Base-by-base conservation (phyloP, 108 stramenopile species). In the Nitzschia palea region DNA sequence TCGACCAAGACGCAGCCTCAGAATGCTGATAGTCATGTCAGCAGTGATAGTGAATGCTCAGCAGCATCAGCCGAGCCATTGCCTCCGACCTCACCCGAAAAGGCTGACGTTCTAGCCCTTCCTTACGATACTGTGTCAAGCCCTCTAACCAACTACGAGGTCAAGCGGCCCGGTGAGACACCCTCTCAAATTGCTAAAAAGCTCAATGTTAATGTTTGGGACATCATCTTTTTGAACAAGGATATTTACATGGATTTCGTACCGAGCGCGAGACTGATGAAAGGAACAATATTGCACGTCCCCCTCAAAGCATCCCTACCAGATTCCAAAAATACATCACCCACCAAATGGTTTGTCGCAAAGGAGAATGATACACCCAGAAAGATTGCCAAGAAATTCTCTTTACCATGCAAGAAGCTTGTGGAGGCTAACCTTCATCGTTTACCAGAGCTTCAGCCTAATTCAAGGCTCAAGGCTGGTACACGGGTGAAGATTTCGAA, bases 291-390 rank as follows among this genome's bases (percentile, higher is more conserved):
- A 28, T 62, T 95, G 10, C 84, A 82, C 62, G 62, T 92, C 20
- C 94, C 90, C 17, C 15, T 62, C 10, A 25, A 52, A 53, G 42
- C 18, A 60, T 50, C 44, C 33, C 31, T 17, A 18, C 12, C 42
- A 55, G 33, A 60, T 43, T 44, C 65, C 8, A 35, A 54, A 12
- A 44, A 53, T 30, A 29, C 10, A 44, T 25, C 71, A 48, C 71
- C 68, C 10, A 80, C 87, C n/a, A 77, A 89, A 74, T 95, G 86
- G 86, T 85, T 90, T 69, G 68, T 68, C 23, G 77, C 88, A n/a
- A 77, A 81, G 45, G 89, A 95, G 56, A 86, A 95, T 47, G 90
- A 95, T 34, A 95, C 94, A 14, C 89, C 89, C 2, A 72, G 80
- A 10, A 70, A 80, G 27, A 92, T 95, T 66, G 84, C 90, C 18